These are phyloP conservation scores for Mycotypha africana DNA, from an alignment of 371 early-diverging fungal genomes.

Conservation along the genomic window DNA sequence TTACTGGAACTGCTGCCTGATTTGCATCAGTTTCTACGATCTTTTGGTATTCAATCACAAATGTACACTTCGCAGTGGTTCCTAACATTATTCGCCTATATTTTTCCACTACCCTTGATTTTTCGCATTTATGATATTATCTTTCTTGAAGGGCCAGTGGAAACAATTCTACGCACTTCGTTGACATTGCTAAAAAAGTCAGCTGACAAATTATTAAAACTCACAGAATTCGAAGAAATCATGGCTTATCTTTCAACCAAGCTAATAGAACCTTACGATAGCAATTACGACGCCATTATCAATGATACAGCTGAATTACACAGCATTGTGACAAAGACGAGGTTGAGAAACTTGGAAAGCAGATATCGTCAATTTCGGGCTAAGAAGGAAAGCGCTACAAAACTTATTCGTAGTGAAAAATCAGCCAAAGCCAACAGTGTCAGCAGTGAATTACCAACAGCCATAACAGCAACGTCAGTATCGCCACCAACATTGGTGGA, in stretches of 20 bases:
- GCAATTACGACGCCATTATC: slow-evolving; percentile 59
- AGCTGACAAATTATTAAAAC: slow-evolving; percentile 50
- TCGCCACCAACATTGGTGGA: no score
- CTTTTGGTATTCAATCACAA: slow-evolving; percentile 63
- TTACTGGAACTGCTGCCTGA: slow-evolving; percentile 70
- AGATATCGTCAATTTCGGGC: slow-evolving; percentile 21
- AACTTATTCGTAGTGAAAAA: slow-evolving; percentile 46
- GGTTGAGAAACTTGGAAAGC: slow-evolving; percentile 32
- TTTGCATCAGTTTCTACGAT: slow-evolving; percentile 58
- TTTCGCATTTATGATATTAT: slow-evolving; percentile 73
- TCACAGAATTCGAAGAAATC: slow-evolving; percentile 75
- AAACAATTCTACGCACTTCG: slow-evolving; percentile 74
- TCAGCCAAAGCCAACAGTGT: slow-evolving; percentile 35
- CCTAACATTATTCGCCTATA: slow-evolving; percentile 78
- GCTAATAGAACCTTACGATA: slow-evolving; percentile 68
- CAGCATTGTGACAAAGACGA: slow-evolving; percentile 37
- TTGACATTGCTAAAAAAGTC: slow-evolving; percentile 75
- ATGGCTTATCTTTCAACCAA: slow-evolving; percentile 69
- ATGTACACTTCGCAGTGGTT: slow-evolving; percentile 90
- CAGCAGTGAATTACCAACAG: no score
- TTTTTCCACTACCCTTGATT: slow-evolving; percentile 70
- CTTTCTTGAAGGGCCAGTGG: slow-evolving; percentile 73
- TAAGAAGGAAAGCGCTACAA: not conserved
- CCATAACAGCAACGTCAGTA: no score
- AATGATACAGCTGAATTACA: slow-evolving; percentile 65